Base-by-base conservation (phyloP, 192 early-diverging fungal genomes). In the Rhizophagus prolifer region DNA sequence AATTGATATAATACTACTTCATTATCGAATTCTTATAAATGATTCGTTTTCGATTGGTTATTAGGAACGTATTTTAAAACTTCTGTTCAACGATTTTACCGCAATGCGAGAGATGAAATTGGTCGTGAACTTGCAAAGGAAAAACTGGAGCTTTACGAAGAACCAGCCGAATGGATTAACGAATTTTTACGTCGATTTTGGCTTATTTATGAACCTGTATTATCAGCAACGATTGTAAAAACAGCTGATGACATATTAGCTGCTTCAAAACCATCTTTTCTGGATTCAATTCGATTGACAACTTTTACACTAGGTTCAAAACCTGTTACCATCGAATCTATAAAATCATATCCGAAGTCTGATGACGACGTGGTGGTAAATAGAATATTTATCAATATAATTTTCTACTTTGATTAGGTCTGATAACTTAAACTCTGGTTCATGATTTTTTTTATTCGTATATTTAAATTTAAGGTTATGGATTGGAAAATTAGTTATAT, bases 161-260 rank as follows among this genome's bases (percentile, higher is more conserved):
- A 94, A 72, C 82, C 91, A 58, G 94, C 91, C 16, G 95, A 95
- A 61, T 98, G 96, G 96, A 85, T 98, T 59, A 98, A 98, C 81
- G 88, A 90, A 84, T 95, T 95, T 83, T 81, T 94, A 70, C 85
- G 86, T 30, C 86, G 91, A 63, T 96, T 95, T 84, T 98, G 96
- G 96, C 81, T 93, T 21, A 94, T 92, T 72, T 96, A 93, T 74
- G 96, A 98, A 82, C 95, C 95, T 46, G 89, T 89, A 34, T 87
- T 98, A 66, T 91, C 92, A 70, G 86, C 90, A 58, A 86, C 89
- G 50, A 87, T 96, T 26, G 88, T 93, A 31, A 86, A 90, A 28
- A 87, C 78, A 36, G 92, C 90, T 30, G 92, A 96, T 83, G 80
- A 84, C 12, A 88, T 95, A 64, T 82, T 98, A 63, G 90, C 89